Base-by-base conservation (phyloP, 2,329 filamentous ascomycete genomes). In the Penicillium sp. region DNA sequence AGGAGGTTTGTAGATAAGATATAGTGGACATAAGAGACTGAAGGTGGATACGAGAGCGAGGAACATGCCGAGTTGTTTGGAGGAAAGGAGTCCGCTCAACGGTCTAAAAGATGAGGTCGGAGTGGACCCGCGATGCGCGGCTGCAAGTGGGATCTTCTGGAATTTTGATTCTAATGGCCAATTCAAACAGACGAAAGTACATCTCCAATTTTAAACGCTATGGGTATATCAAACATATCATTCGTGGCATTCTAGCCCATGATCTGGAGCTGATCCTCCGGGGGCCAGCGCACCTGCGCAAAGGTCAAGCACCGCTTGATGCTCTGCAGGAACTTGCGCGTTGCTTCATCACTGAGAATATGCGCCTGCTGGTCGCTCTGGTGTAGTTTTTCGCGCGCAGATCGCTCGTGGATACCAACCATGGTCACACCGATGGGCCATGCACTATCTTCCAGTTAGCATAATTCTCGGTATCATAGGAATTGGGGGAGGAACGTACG, bases 341-440 rank as follows among this genome's bases (percentile, higher is more conserved):
- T 99, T 40, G 88, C 86, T 75, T 99, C 94, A 69, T 97, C 94
- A 51, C 91, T 92, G 86, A 99, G 91, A 63, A 97, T 96, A 71
- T 99, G 92, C 4, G 92, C 94, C 65, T 91, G 87, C 60, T 83
- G 81, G 57, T 83, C 82, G 54, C 78, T 81, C 70, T 94, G 85
- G 69, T 97, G 92, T 53, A 99, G 77, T 75, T 99, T 99, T 75
- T 99, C 94, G 57, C 94, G 84, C 18, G 94, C 92, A 61, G 88
- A 94, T 67, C 94, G 85, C 79, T 97, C 94, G 82, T 99, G 94
- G 64, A 99, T 99, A 79, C 94, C 94, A 66, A 99, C 94, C 94
- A 97, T 99, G 71, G 94, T 99, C 35, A 99, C 94, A 74, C 94
- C 94, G 66, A 99, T 99, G 22, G 94, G 94, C 94, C 94, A 99